phyloP scores from a whole-genome alignment of 441 rosid species.

The Isatis lusitanica region DNA sequence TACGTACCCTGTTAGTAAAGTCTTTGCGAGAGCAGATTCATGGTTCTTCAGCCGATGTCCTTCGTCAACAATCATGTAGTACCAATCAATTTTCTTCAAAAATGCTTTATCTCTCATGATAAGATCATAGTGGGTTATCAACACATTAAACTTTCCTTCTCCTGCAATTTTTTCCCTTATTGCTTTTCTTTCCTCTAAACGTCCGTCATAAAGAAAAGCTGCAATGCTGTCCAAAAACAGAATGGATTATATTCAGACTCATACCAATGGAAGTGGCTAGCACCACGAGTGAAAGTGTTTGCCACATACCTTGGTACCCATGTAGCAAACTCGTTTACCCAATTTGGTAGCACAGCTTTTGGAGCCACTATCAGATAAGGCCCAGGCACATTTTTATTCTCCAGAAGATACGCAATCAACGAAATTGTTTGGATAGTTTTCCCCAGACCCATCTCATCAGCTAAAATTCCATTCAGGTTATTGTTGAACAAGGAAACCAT shows the following conservation, averaged over 20 bases:
- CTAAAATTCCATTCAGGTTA: slow-evolving; percentile 97
- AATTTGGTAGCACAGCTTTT: slow-evolving; percentile 97
- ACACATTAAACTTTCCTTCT: slow-evolving; percentile 70
- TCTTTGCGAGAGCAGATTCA: slow-evolving; percentile 87
- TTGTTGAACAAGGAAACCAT: slow-evolving; percentile 97
- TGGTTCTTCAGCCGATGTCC: slow-evolving; percentile 98
- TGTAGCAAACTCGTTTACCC: slow-evolving; percentile 91
- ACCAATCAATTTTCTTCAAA: slow-evolving; percentile 88
- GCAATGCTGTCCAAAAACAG: slow-evolving; percentile 61
- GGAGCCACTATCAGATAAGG: slow-evolving; percentile 99
- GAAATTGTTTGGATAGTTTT: slow-evolving; percentile 98
- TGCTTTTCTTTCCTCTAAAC: slow-evolving; percentile 92
- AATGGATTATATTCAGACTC: slow-evolving; percentile 18
- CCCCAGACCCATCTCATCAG: slow-evolving; percentile 99
- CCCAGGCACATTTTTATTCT: slow-evolving; percentile 83
- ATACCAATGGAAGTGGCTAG: neutral
- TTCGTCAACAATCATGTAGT: slow-evolving; percentile 95
- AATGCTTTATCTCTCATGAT: slow-evolving; percentile 96
- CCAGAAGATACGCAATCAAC: slow-evolving; percentile 86
- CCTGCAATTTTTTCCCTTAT: slow-evolving; percentile 75
- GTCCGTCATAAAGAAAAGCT: slow-evolving; percentile 96
- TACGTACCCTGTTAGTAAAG: slow-evolving; percentile 78
- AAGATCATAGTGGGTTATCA: slow-evolving; percentile 94
- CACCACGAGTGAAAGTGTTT: neutral
- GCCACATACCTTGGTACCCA: slow-evolving; percentile 84